Evolutionary conservation across 2,329 filamentous ascomycete genomes (phyloP), one percentile per base, ranked within the genome.

Genomic region (Exserohilum rostratum): DNA sequence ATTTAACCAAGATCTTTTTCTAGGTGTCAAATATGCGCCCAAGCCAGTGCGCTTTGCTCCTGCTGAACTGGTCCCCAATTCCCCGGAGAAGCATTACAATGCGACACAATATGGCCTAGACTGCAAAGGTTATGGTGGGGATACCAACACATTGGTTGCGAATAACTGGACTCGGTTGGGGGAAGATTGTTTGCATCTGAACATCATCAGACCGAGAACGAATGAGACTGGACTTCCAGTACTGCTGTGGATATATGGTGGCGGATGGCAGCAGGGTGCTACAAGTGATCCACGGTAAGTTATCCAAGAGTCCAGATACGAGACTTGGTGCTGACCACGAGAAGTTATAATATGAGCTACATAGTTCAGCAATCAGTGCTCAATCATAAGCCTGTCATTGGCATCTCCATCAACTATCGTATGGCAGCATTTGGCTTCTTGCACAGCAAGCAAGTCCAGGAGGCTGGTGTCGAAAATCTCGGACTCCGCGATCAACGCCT

Each of bases 401-500:
- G 69, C 2, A 64, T 72, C 12, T 70, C 79, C 0, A 74, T 82
- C 13, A 81, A 81, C 11, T 83, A 83, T 48, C 76, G 75, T 15
- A 71, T 81, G 50, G 81, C 80, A 25, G 65, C 81, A 0, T 82
- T 82, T 35, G 81, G 81, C 0, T 83, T 83, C 57, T 64, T 83
- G 3, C 76, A 78, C 1, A 75, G 79, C 2, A 53, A 72, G 3
- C 74, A 77, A 10, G 68, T 80, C 3, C 64, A 75, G 20, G 65
- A 68, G 3, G 61, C 67, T 4, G 68, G 69, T 4, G 68, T 66
- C 2, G 67, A 77, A 1, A 80, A 80, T 50, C 83, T 77, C 1
- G 87, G 87, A 0, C 71, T 90, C 5, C 76, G 87, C 3, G 87
- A 90, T 61, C 86, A 90, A 68, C 77, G 85, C 5, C 77, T 82